Evolutionary conservation across 805 yeast species (phyloP).

Genomic region (Jamesozyma lodderae): DNA sequence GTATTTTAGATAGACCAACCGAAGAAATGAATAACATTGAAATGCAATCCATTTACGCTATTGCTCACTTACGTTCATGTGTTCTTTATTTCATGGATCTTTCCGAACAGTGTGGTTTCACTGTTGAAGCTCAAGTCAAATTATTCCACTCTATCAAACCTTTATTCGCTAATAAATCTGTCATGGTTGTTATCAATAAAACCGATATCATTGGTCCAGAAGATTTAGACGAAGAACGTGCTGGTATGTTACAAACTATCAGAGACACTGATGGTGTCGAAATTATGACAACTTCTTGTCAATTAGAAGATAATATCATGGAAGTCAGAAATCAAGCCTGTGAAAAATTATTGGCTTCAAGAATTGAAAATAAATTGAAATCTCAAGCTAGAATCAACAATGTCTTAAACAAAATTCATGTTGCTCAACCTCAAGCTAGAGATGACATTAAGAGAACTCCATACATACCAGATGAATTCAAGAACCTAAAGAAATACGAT

Average conservation of each 20-base stretch:
- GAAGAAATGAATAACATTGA: slow-evolving; percentile 99
- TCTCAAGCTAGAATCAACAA: slow-evolving; percentile 82
- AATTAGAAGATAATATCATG: slow-evolving; percentile 91
- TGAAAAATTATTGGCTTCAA: slow-evolving; percentile 87
- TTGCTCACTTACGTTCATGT: slow-evolving; percentile 95
- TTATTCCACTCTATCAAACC: slow-evolving; percentile 96
- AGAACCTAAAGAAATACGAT: slow-evolving; percentile 57
- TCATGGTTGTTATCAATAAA: slow-evolving; percentile 90
- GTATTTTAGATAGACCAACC: slow-evolving; percentile 96
- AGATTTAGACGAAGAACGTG: slow-evolving; percentile 71
- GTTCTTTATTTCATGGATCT: slow-evolving; percentile 96
- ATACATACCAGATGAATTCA: slow-evolving; percentile 70
- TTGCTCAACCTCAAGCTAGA: slow-evolving; percentile 80
- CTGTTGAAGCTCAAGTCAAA: slow-evolving; percentile 94
- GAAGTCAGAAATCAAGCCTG: slow-evolving; percentile 94
- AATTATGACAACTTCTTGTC: slow-evolving; percentile 87
- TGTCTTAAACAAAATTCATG: slow-evolving; percentile 91
- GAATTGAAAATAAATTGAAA: slow-evolving; percentile 94
- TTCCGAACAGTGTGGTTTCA: slow-evolving; percentile 98
- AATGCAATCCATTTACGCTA: slow-evolving; percentile 98
- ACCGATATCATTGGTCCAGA: slow-evolving; percentile 81
- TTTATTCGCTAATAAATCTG: slow-evolving; percentile 91
- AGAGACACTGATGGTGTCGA: slow-evolving; percentile 71
- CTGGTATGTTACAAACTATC: slow-evolving; percentile 59
- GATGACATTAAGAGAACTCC: slow-evolving; percentile 79